Evolutionary conservation across 805 yeast species (phyloP).

Genomic region (Allodekkera sacchari): DNA sequence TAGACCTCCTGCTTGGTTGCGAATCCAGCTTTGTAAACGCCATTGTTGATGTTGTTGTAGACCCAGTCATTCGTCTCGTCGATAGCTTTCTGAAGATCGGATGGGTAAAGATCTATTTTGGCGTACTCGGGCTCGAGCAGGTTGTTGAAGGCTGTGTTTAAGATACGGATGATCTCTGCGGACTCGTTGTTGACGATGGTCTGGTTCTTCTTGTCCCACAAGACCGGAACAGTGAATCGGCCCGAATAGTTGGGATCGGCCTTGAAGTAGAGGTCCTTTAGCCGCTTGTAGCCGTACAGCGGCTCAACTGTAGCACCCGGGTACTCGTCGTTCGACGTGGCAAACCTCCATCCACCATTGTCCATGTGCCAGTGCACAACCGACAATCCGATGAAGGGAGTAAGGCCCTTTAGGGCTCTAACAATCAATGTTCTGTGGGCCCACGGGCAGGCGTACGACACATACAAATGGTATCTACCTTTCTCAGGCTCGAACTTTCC

Average conservation of each 20-base stretch:
- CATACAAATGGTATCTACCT: constrained; percentile 79
- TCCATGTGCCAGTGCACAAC: constrained; percentile 93
- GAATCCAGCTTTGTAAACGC: constrained; percentile 90
- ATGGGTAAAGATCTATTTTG: constrained; percentile 56
- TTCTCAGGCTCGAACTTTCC: constrained; percentile 69
- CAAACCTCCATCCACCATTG: constrained; percentile 82
- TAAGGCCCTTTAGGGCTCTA: constrained; percentile 65
- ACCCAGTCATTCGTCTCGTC: constrained; percentile 78
- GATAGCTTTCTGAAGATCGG: constrained; percentile 41
- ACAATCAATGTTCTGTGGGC: constrained; percentile 80
- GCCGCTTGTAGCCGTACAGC: constrained; percentile 46
- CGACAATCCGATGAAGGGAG: constrained; percentile 52
- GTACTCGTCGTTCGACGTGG: constrained; percentile 25
- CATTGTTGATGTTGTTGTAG: constrained; percentile 80
- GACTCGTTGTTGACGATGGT: constrained; percentile 92
- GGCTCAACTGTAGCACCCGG: constrained; percentile 48
- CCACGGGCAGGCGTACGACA: constrained; percentile 92
- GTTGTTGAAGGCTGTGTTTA: constrained; percentile 67
- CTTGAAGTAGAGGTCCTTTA: constrained; percentile 67
- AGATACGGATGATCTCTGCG: constrained; percentile 78
- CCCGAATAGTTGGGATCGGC: constrained; percentile 72
- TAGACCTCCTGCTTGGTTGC: constrained; percentile 79
- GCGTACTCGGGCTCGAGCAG: constrained; percentile 41
- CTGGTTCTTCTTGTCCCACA: constrained; percentile 78
- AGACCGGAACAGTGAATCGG: constrained; percentile 84